Evolutionary conservation across 2,329 filamentous ascomycete species (phyloP).

Genomic region (Fusarium cicatricum): DNA sequence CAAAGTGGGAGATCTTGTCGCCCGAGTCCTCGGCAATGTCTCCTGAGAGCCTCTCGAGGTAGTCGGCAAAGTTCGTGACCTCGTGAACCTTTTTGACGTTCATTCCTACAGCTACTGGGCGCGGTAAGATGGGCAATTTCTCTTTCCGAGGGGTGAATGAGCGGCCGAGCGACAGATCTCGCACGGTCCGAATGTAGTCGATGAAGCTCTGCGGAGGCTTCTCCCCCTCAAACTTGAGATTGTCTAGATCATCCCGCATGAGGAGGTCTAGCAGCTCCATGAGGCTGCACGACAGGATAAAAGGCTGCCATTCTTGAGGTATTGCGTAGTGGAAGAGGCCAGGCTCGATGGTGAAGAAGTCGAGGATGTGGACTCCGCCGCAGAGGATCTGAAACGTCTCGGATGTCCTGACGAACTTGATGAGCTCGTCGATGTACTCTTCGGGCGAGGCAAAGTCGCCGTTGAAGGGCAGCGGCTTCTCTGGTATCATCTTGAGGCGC

Average conservation of each 20-base stretch:
- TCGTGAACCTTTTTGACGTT: slow-evolving; percentile 96
- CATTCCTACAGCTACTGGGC: slow-evolving; percentile 86
- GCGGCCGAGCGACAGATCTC: slow-evolving; percentile 72
- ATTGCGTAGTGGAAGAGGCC: slow-evolving; percentile 82
- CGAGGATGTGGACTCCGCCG: slow-evolving; percentile 95
- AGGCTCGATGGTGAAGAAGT: slow-evolving; percentile 89
- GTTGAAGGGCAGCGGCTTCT: slow-evolving; percentile 71
- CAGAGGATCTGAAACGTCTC: slow-evolving; percentile 87
- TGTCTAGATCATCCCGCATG: slow-evolving; percentile 76
- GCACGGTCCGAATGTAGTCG: slow-evolving; percentile 75
- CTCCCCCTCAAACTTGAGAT: slow-evolving; percentile 37
- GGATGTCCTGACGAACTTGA: slow-evolving; percentile 78
- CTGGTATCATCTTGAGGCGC: slow-evolving; percentile 54
- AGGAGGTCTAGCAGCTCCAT: slow-evolving; percentile 83
- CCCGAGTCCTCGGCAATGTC: slow-evolving; percentile 67
- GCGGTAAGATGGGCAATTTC: slow-evolving; percentile 67
- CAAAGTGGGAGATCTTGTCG: slow-evolving; percentile 78
- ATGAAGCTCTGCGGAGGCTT: slow-evolving; percentile 66
- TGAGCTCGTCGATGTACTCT: slow-evolving; percentile 79
- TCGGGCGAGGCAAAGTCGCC: slow-evolving; percentile 75
- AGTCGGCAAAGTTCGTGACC: slow-evolving; percentile 88
- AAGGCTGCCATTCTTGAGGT: slow-evolving; percentile 81
- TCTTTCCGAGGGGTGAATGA: slow-evolving; percentile 59
- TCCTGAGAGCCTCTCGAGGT: slow-evolving; percentile 69
- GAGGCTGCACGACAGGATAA: slow-evolving; percentile 75